These are phyloP conservation scores for Lipomyces starkeyi DNA, from an alignment of 805 yeast genomes.

Conservation along the genomic window DNA sequence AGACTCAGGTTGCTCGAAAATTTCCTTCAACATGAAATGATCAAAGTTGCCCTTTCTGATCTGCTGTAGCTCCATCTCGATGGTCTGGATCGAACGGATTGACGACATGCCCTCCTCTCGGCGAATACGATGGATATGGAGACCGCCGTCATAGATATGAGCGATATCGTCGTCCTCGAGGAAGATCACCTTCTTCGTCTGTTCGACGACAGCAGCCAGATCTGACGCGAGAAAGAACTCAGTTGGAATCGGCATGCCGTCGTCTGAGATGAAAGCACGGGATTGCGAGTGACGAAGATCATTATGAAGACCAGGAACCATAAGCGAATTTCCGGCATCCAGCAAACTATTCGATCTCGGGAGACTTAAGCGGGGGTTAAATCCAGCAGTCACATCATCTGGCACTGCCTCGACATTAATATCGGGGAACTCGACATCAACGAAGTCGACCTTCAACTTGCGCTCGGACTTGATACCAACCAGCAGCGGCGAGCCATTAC, in stretches of 20 bases:
- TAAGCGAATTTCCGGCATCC: conserved; percentile 35
- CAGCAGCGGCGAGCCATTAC: conserved; percentile 96
- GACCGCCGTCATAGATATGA: conserved; percentile 96
- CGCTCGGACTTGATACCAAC: conserved; percentile 97
- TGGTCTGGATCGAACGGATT: conserved; percentile 92
- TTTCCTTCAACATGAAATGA: conserved; percentile 99
- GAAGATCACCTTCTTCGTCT: conserved; percentile 94
- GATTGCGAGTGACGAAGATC: conserved; percentile 89
- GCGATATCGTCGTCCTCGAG: conserved; percentile 99
- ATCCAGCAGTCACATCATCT: conserved; percentile 24
- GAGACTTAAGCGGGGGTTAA: conserved; percentile 9
- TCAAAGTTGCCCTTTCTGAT: conserved; percentile 97
- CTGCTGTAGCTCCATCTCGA: conserved; percentile 95
- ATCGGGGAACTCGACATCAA: conserved; percentile 94
- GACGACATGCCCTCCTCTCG: conserved; percentile 78
- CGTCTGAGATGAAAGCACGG: conserved; percentile 94
- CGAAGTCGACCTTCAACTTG: conserved; percentile 95
- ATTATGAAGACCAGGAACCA: conserved; percentile 57
- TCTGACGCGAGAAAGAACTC: conserved; percentile 97
- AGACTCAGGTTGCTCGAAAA: conserved; percentile 98
- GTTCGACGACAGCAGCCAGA: conserved; percentile 94
- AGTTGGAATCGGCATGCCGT: conserved; percentile 88
- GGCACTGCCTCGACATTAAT: conserved; percentile 33
- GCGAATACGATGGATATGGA: conserved; percentile 96
- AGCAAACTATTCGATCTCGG: conserved; percentile 33